Base-by-base conservation (phyloP, 176 grass and related monocot species). In the Rhipidocladum racemiflorum region DNA sequence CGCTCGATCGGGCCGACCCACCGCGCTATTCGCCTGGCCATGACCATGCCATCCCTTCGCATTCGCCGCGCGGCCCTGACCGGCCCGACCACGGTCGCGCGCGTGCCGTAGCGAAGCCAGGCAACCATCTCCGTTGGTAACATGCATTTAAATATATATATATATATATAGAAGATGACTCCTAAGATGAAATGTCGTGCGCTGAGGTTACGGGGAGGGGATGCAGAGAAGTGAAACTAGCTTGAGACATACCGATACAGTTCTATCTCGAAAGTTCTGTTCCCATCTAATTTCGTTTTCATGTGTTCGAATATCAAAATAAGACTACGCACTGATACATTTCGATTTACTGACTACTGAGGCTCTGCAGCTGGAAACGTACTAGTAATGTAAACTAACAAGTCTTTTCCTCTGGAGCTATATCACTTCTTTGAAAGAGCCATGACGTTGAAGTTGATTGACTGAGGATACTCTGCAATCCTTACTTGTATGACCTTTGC, bases 361-460 rank as follows among this genome's bases (percentile, higher is more conserved):
- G 36, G 10, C 9, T 16, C 46, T 15, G 46, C 45, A 81, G 21
- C n/a, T 38, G 20, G 51, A 77, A 60, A 18, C 14, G 21, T 11
- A 24, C 9, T 39, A 34, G 17, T 65, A 7, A 43, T 24, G 36
- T 25, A 7, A 68, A 80, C 39, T 48, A 56, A 36, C 10, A 80
- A 43, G 27, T 3, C 34, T 68, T 18, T 18, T n/a, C 27, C 15
- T 21, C 49, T 39, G 24, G 9, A 48, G 5, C 20, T 16, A 60
- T 21, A 36, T 69, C 74, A 49, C 45, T 70, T 89, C 75, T 78
- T 71, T 36, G 91, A 90, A 34, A 97, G 75, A 49, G 82, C 89
- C 94, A 97, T 97, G 61, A 88, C 94, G 85, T 90, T 94, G 71
- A 97, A 97, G 79, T 97, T 97, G 64, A 87, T 66, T 10, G 91